phyloP scores from a whole-genome alignment of 805 yeast genomes.

The Cyberlindnera euphorbiiphila region DNA sequence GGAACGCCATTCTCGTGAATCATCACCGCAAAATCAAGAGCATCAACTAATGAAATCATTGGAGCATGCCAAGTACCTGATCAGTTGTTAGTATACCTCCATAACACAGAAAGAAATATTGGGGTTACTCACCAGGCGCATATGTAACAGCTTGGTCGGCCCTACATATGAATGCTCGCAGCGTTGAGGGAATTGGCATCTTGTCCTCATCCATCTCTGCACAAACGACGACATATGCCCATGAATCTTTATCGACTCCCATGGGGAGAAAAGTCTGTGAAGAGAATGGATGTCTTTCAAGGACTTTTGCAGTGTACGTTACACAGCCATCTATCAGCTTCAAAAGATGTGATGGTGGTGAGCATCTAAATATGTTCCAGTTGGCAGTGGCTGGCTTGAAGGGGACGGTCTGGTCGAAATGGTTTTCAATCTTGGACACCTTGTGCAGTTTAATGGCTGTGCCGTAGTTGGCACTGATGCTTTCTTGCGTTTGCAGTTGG shows the following conservation, averaged over 20 bases:
- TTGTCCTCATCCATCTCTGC: constrained; percentile 46
- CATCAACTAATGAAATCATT: constrained; percentile 75
- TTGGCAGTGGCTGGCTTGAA: constrained; percentile 52
- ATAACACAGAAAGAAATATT: not conserved
- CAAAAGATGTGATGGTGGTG: constrained; percentile 62
- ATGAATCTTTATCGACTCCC: constrained; percentile 54
- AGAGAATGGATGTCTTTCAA: constrained; percentile 86
- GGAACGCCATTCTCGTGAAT: constrained; percentile 80
- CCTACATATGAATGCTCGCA: constrained; percentile 67
- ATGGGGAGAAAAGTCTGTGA: constrained; percentile 91
- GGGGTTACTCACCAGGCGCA: constrained; percentile 43
- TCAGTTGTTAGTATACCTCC: constrained; percentile 3
- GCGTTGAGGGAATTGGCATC: constrained; percentile 58
- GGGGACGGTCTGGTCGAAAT: constrained; percentile 45
- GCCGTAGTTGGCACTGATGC: constrained; percentile 80
- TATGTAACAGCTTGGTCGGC: constrained; percentile 91
- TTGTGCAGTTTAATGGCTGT: constrained; percentile 77
- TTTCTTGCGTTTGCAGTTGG: constrained; percentile 44
- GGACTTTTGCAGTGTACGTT: constrained; percentile 43
- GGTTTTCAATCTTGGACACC: constrained; percentile 64
- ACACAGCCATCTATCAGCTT: constrained; percentile 9
- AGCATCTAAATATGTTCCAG: constrained; percentile 81
- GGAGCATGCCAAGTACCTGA: constrained; percentile 92
- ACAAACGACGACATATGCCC: constrained; percentile 77
- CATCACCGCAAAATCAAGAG: constrained; percentile 81